Percentiles rank a stretch among this genome's conserved stretches.
phyloP scores from a whole-genome alignment of 2,329 filamentous ascomycete genomes.

The Fusarium avenaceum region DNA sequence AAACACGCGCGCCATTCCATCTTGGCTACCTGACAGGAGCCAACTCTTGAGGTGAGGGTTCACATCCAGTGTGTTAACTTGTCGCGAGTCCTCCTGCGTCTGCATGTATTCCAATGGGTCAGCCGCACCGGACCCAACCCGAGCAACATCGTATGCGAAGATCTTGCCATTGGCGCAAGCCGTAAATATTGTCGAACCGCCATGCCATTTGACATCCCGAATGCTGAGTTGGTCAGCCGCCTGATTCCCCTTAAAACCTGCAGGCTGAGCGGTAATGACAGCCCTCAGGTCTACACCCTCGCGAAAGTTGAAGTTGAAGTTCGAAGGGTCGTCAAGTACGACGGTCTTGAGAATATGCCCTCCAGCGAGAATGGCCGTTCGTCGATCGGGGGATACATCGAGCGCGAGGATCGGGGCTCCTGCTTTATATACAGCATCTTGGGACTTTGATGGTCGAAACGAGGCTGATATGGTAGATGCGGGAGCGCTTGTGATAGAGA shows the following conservation, averaged over 20 bases:
- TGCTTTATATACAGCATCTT: slow-evolving; percentile 66
- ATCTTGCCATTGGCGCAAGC: slow-evolving; percentile 75
- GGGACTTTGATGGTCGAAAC: slow-evolving; percentile 67
- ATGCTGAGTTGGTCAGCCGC: slow-evolving; percentile 72
- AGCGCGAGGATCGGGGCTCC: slow-evolving; percentile 69
- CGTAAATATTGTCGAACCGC: slow-evolving; percentile 69
- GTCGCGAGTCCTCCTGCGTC: slow-evolving; percentile 71
- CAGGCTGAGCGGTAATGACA: slow-evolving; percentile 63
- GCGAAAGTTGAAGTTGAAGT: slow-evolving; percentile 59
- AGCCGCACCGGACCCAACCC: slow-evolving; percentile 59
- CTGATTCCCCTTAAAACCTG: slow-evolving; percentile 58
- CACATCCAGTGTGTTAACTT: slow-evolving; percentile 74
- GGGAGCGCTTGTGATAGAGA: slow-evolving; percentile 62
- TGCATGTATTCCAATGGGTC: slow-evolving; percentile 68
- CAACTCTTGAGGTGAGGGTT: slow-evolving; percentile 71
- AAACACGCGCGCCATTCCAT: slow-evolving; percentile 73
- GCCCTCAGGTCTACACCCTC: slow-evolving; percentile 72
- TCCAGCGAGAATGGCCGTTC: slow-evolving; percentile 69
- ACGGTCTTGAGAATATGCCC: slow-evolving; percentile 72
- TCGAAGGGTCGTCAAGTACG: slow-evolving; percentile 62
- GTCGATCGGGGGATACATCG: slow-evolving; percentile 70
- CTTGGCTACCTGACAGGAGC: slow-evolving; percentile 73
- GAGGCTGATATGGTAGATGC: slow-evolving; percentile 53
- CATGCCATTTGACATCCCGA: slow-evolving; percentile 72
- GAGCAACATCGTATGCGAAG: slow-evolving; percentile 72